Conservation (phyloP, 164 flowering plant species). For the Magnolia sinica region DNA sequence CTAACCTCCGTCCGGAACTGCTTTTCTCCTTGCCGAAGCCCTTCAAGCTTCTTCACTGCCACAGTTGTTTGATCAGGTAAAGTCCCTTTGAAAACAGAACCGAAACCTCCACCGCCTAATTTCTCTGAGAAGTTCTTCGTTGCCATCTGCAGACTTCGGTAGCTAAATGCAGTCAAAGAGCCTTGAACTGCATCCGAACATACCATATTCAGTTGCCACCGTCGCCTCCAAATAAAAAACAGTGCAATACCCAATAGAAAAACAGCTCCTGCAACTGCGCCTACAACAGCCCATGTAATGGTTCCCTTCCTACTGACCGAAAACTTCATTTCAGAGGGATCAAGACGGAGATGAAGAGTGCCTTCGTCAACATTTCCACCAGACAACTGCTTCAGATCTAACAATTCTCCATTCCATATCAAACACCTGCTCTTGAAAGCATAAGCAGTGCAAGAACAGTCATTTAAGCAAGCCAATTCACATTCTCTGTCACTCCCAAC, state of each 20-base stretch:
- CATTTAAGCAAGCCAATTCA: constrained; percentile 14
- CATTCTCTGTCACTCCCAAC: constrained; percentile 2
- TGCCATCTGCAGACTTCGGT: constrained; percentile 38
- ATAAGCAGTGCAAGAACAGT: constrained; percentile 21
- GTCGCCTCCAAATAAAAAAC: constrained; percentile 4
- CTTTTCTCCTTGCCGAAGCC: constrained; percentile 52
- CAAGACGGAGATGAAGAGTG: background rate
- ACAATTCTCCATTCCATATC: constrained; percentile 13
- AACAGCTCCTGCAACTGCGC: constrained; percentile 16
- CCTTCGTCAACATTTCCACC: background rate
- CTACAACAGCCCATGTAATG: constrained; percentile 14
- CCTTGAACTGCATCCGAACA: constrained; percentile 22
- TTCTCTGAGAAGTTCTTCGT: constrained; percentile 54
- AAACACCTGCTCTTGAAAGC: constrained; percentile 3
- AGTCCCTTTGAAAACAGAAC: constrained; percentile 59
- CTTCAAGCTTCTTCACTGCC: constrained; percentile 57
- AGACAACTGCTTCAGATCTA: constrained; percentile 6
- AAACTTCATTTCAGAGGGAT: background rate
- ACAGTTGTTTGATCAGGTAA: constrained; percentile 39
- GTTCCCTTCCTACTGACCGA: constrained; percentile 3
- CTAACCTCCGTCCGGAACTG: constrained; percentile 53
- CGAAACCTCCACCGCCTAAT: constrained; percentile 52
- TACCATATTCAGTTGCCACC: background rate
- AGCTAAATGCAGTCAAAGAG: constrained; percentile 39
- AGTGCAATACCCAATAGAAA: constrained; percentile 10